Evolutionary conservation across 352 stramenopile genomes (phyloP).

Genomic region (Phytopythium kandeliae): DNA sequence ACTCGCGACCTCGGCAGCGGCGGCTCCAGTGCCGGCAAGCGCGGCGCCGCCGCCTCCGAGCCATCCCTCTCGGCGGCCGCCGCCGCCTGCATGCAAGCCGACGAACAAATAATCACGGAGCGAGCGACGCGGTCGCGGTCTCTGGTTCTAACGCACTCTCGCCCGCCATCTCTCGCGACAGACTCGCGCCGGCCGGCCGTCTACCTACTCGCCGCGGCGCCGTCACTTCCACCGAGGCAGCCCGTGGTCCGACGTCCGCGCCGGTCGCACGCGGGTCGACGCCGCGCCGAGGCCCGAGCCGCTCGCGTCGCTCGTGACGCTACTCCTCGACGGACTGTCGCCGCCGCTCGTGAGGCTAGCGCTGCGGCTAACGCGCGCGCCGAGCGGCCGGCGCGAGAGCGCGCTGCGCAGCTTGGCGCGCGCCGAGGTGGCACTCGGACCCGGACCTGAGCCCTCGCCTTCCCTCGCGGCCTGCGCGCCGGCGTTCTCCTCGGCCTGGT

Average conservation of each 20-base stretch:
- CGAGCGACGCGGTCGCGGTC: too few species aligned
- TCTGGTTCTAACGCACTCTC: too few species aligned
- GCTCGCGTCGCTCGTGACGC: conserved; percentile 1
- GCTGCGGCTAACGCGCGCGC: conserved; percentile 2
- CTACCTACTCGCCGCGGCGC: too few species aligned
- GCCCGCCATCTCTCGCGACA: too few species aligned
- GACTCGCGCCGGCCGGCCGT: too few species aligned
- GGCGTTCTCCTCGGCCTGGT: conserved; percentile 27
- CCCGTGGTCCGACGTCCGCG: not conserved
- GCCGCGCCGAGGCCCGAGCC: not conserved
- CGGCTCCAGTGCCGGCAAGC: too few species aligned
- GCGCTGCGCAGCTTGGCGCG: conserved; percentile 4
- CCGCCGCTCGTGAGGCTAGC: not conserved
- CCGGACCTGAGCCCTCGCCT: conserved; percentile 2
- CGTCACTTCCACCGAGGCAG: conserved; percentile 7
- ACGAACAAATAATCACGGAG: too few species aligned
- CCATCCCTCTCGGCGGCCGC: too few species aligned
- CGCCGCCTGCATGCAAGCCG: too few species aligned
- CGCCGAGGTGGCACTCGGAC: not conserved
- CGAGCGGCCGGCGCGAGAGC: not conserved
- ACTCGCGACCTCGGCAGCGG: too few species aligned
- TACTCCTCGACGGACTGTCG: conserved; percentile 7
- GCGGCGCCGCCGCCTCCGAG: too few species aligned
- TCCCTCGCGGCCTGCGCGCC: conserved; percentile 8
- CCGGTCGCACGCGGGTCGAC: not conserved